Evolutionary conservation across 352 stramenopile genomes (phyloP), one percentile per base, ranked within the genome.

Genomic region (Pythium rhizo-oryzae): DNA sequence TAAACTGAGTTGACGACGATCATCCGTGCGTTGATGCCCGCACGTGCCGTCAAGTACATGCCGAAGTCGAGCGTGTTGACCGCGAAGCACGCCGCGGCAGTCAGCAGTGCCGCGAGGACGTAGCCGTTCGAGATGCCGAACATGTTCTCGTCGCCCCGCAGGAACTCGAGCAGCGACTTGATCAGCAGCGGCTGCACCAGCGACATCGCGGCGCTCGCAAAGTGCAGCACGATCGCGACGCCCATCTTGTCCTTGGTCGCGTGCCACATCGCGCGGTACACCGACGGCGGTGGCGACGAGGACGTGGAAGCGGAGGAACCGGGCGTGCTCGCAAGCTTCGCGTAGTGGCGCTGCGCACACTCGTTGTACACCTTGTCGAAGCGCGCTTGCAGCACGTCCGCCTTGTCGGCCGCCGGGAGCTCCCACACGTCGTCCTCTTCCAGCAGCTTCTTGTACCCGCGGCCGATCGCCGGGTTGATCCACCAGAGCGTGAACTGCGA

Each of bases 1-100:
- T 79, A 89, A 23, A 91, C 79, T 41, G 30, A 65, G 61, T 82
- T 76, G 57, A 87, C 72, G 4, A 82, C 64, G 24, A 85, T 71
- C 41, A 60, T 77, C 19, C 77, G 78, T 46, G 77, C 79, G n/a
- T 84, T 79, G 51, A 80, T 64, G 8, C 80, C 82, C 0, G 81
- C 56, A 18, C 80, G 78, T 0, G 69, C 71, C 18, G 77, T 74
- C 25, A 84, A 62, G 60, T 73, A 87, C 72, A 80, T 80, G 30
- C 76, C 77, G 43, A 74, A 86, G 65, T 89, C 72, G n/a, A 87
- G 65, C 1, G 67, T 46, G 49, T 76, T 77, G 8, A 84, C 51
- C 5, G 53, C 67, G 12, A 75, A 46, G 21, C 75, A 63, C 16
- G 70, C 35, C 24, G 60, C 39, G 24, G 25, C 52, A 4, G 56